These are phyloP conservation scores for Alternaria tenuissima DNA, from an alignment of 2,329 filamentous ascomycete genomes.

Conservation along the genomic window DNA sequence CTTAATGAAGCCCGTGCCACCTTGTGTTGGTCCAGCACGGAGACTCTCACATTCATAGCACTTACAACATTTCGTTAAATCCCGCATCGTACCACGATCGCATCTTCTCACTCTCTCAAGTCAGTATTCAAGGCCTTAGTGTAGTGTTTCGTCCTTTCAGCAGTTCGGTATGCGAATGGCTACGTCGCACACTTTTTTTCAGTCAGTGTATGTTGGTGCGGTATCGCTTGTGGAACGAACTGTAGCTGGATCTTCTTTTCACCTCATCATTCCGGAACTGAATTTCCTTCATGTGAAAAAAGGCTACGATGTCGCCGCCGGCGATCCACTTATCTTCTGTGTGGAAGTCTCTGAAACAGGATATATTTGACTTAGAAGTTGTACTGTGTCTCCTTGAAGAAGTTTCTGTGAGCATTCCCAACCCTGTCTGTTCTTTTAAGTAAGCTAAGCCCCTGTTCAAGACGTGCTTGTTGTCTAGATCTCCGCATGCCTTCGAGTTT, in stretches of 20 bases:
- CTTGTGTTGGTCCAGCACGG: not conserved
- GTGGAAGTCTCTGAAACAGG: not conserved
- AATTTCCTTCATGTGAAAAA: not conserved
- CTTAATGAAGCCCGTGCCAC: not conserved
- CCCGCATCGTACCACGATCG: not conserved
- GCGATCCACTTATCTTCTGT: not conserved
- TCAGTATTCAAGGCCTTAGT: not conserved
- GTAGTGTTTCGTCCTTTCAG: not conserved
- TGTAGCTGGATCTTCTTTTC: not conserved
- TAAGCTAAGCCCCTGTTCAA: not conserved
- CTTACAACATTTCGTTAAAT: not conserved
- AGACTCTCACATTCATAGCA: not conserved
- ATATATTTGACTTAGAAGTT: not conserved
- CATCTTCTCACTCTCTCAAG: not conserved
- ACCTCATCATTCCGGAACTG: not conserved
- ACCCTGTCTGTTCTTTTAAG: not conserved
- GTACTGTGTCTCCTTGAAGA: not conserved
- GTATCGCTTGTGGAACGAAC: not conserved
- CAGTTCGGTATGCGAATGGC: not conserved
- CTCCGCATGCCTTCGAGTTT: not conserved
- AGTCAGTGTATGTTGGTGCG: not conserved
- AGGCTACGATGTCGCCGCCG: not conserved
- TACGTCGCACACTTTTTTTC: not conserved
- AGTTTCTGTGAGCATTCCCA: not conserved
- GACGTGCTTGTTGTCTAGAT: not conserved